Percentiles rank a stretch among this genome's conserved stretches.
phyloP scores from a whole-genome alignment of 2,329 filamentous ascomycete species.

The Diaporthe vaccinii region DNA sequence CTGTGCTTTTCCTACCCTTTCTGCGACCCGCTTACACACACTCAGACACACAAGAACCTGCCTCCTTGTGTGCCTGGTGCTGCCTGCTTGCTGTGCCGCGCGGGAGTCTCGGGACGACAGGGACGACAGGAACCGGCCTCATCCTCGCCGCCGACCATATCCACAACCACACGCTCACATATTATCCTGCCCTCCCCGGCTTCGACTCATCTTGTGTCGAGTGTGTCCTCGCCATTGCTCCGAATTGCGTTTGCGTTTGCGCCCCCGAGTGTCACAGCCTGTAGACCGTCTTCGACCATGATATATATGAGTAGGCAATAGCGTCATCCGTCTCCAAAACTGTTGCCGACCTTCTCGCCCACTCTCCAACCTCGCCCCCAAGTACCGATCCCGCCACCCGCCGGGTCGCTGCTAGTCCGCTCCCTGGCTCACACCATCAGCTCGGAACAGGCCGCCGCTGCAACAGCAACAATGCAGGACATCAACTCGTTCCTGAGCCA shows the following conservation, averaged over 20 bases:
- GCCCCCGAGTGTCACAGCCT: background rate
- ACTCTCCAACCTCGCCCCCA: background rate
- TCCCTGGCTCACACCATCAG: slow-evolving; percentile 8
- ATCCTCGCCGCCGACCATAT: slow-evolving; percentile 10
- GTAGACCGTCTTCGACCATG: slow-evolving; percentile 17
- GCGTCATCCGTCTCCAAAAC: slow-evolving; percentile 35
- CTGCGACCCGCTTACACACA: slow-evolving; percentile 1
- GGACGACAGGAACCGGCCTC: slow-evolving; percentile 19
- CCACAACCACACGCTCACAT: background rate
- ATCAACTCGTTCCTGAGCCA: slow-evolving; percentile 43
- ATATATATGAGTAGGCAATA: slow-evolving; percentile 39
- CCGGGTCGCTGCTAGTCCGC: slow-evolving; percentile 24
- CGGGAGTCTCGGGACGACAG: slow-evolving; percentile 33
- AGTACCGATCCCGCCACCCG: slow-evolving; percentile 2
- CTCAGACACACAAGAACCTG: background rate
- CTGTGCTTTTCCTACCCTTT: background rate
- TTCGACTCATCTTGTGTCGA: slow-evolving; percentile 12
- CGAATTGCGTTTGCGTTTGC: slow-evolving; percentile 9
- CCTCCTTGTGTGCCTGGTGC: slow-evolving; percentile 1
- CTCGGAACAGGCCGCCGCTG: slow-evolving; percentile 20
- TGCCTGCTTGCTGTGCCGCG: slow-evolving; percentile 16
- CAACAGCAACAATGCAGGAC: slow-evolving; percentile 46
- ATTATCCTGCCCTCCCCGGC: slow-evolving; percentile 1
- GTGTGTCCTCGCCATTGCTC: background rate
- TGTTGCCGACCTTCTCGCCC: background rate